A percentile compares a stretch with the other conserved stretches of the same genome.
Evolutionary conservation across 345 rosid genomes (phyloP).

Genomic region (Dovyalis caffra): DNA sequence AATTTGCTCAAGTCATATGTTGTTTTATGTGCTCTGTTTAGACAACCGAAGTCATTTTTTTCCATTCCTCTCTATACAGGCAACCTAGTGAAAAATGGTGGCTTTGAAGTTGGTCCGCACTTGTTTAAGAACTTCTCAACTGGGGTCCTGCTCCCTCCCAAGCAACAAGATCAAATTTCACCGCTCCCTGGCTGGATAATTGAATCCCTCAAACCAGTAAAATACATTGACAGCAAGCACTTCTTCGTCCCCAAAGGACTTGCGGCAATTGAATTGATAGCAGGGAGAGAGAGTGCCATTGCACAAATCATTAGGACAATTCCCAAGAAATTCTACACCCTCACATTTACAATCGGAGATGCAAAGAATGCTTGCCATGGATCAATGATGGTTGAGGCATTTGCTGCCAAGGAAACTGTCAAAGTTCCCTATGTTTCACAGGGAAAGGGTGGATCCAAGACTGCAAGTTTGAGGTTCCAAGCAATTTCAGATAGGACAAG

Average conservation of each 20-base stretch:
- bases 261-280: conserved; percentile 61
- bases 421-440: conserved; percentile 43
- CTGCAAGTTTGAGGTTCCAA: conserved; percentile 43
- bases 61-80: conserved; percentile 27
- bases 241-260: conserved; percentile 62
- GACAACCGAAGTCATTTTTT: background rate
- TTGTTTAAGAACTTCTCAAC: conserved; percentile 78
- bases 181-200: conserved; percentile 89
- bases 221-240: conserved; percentile 65
- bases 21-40: background rate
- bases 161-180: conserved; percentile 47
- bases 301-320: conserved; percentile 72
- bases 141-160: conserved; percentile 71
- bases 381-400: conserved; percentile 80
- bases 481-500: conserved; percentile 55
- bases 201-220: conserved; percentile 80
- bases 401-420: conserved; percentile 45
- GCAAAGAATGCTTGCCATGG: conserved; percentile 79
- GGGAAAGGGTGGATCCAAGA: conserved; percentile 54
- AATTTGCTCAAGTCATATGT: background rate
- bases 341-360: conserved; percentile 62
- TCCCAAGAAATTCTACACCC: conserved; percentile 43
- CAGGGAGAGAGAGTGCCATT: conserved; percentile 81
- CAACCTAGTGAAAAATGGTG: conserved; percentile 74
- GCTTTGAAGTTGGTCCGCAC: conserved; percentile 76